Conservation (phyloP, 2,329 filamentous ascomycete species). For the Alternaria triticimaculans region DNA sequence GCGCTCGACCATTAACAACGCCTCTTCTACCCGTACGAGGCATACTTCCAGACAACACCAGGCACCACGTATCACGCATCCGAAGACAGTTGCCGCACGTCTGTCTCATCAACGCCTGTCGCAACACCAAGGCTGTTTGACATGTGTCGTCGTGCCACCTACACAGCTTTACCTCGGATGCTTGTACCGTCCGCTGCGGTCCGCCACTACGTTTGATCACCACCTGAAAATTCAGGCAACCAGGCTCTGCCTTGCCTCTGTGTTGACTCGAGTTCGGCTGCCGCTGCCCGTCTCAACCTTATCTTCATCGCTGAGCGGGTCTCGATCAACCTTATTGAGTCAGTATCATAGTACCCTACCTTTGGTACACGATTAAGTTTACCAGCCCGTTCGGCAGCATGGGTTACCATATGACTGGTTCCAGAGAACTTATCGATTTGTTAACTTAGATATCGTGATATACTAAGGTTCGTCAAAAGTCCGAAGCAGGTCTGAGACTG, state of each 20-base stretch:
- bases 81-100: slow-evolving; percentile 8
- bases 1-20: slow-evolving; percentile 9
- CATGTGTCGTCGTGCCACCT: background rate
- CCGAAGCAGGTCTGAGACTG: background rate
- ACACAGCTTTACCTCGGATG: background rate
- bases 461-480: background rate
- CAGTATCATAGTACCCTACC: background rate
- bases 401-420: background rate
- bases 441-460: background rate
- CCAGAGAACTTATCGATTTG: background rate
- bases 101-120: slow-evolving; percentile 8
- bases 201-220: slow-evolving; percentile 10
- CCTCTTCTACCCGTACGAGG: slow-evolving; percentile 1
- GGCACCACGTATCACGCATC: slow-evolving; percentile 2
- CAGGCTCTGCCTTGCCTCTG: background rate
- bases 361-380: background rate
- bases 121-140: slow-evolving; percentile 1
- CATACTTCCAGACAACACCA: slow-evolving; percentile 9
- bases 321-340: slow-evolving; percentile 1
- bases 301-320: background rate
- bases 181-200: background rate
- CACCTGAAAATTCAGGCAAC: background rate
- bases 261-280: background rate
- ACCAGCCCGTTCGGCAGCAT: background rate
- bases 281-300: background rate